Conservation (phyloP, 2,329 filamentous ascomycete genomes). For the Microsporum audouinii region DNA sequence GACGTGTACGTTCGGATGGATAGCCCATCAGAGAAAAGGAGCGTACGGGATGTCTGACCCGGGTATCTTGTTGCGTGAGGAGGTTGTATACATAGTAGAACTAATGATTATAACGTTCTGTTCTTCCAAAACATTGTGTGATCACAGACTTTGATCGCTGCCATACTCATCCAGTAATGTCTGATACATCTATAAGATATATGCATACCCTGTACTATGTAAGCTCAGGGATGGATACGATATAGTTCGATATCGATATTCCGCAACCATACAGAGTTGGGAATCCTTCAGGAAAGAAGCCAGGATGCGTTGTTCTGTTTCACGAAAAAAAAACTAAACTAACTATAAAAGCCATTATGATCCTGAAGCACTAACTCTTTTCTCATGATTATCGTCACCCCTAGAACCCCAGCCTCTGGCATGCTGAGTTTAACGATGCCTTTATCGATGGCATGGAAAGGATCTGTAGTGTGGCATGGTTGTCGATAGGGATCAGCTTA, state of each 20-base stretch:
- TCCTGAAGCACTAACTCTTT: background rate
- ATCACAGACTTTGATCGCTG: background rate
- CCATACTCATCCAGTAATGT: too few species aligned
- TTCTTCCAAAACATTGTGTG: background rate
- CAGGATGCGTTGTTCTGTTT: too few species aligned
- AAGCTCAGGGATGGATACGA: background rate
- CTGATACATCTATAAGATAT: too few species aligned
- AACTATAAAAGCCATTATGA: too few species aligned
- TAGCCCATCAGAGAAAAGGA: background rate
- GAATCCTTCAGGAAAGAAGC: background rate
- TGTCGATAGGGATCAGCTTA: background rate
- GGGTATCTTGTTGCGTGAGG: background rate
- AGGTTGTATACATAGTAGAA: background rate
- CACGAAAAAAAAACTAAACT: too few species aligned
- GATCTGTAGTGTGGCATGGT: background rate
- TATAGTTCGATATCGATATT: background rate
- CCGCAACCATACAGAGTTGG: background rate
- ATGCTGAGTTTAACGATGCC: background rate
- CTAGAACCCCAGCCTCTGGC: background rate
- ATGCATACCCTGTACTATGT: too few species aligned
- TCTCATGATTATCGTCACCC: background rate
- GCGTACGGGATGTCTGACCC: background rate
- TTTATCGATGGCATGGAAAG: background rate
- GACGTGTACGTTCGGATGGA: conserved; percentile 15
- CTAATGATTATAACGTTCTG: background rate